Evolutionary conservation across 1,139 yeast genomes (phyloP).

Genomic region (Sporopachydermia cereana): DNA sequence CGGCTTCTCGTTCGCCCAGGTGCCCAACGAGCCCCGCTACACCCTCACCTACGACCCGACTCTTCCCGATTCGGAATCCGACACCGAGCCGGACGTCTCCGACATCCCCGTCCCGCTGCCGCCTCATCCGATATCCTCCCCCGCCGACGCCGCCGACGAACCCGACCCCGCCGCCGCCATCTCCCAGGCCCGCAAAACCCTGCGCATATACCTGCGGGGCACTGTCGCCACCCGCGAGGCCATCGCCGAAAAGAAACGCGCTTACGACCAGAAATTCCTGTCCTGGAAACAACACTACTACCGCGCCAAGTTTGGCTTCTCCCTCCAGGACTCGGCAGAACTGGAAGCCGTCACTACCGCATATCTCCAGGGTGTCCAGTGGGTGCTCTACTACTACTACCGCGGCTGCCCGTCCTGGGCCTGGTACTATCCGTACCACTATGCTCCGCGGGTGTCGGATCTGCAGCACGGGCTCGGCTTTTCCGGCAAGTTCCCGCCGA

Average conservation of each 20-base stretch:
- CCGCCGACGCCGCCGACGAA: neutral
- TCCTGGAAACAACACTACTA: conserved; percentile 81
- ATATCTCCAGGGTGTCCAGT: conserved; percentile 87
- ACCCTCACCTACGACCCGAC: neutral
- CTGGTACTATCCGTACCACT: conserved; percentile 83
- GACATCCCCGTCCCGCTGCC: no score
- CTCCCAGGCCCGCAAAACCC: neutral
- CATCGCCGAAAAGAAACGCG: conserved; percentile 46
- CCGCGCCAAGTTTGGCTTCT: conserved; percentile 61
- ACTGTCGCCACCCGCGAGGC: conserved; percentile 26
- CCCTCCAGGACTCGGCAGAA: conserved; percentile 32
- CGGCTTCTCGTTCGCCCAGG: neutral
- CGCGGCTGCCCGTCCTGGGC: conserved; percentile 91
- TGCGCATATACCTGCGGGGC: neutral
- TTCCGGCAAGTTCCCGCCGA: conserved; percentile 50
- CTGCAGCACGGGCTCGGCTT: conserved; percentile 56
- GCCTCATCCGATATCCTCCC: no score
- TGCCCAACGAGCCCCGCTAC: neutral
- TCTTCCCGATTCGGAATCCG: neutral
- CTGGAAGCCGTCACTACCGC: conserved; percentile 59
- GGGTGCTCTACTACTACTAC: conserved; percentile 88
- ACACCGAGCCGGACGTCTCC: neutral
- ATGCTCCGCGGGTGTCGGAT: conserved; percentile 89
- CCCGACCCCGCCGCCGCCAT: neutral
- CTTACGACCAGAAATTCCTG: conserved; percentile 64